Evolutionary conservation across 176 grass and related monocot genomes (phyloP).

Genomic region (Calamus simplicifolius): DNA sequence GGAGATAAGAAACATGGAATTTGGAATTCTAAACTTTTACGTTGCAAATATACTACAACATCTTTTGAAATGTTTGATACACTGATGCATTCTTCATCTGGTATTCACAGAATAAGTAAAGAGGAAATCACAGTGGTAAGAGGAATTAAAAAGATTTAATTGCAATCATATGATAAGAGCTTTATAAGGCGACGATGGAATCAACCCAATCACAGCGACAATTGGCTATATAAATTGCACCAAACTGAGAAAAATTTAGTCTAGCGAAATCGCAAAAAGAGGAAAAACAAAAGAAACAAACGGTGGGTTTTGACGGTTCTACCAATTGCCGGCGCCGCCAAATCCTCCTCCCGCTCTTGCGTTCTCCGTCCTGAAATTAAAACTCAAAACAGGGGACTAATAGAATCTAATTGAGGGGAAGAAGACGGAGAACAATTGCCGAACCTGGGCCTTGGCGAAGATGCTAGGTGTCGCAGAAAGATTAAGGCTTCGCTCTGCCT

Average conservation of each 20-base stretch:
- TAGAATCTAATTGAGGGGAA: background rate
- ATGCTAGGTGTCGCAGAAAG: background rate
- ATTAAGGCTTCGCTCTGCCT: background rate
- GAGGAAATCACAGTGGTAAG: no score
- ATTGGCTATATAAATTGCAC: background rate
- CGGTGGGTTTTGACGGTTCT: background rate
- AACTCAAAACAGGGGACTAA: background rate
- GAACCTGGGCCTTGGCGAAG: slow-evolving; percentile 9
- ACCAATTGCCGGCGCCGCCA: slow-evolving; percentile 66
- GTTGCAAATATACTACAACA: no score
- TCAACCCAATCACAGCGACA: no score
- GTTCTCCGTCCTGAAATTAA: slow-evolving; percentile 6
- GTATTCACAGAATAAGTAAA: no score
- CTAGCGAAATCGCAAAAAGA: background rate
- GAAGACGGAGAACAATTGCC: background rate
- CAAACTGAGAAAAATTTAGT: background rate
- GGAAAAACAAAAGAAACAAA: background rate
- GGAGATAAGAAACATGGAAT: no score
- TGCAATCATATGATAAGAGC: no score
- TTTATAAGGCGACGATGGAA: no score
- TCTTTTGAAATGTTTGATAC: no score
- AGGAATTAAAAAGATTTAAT: no score
- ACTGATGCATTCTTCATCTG: no score
- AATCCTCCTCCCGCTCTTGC: slow-evolving; percentile 32
- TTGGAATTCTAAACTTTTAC: no score